phyloP scores from a whole-genome alignment of 768 basidiomycete species.

The Imleria badia region DNA sequence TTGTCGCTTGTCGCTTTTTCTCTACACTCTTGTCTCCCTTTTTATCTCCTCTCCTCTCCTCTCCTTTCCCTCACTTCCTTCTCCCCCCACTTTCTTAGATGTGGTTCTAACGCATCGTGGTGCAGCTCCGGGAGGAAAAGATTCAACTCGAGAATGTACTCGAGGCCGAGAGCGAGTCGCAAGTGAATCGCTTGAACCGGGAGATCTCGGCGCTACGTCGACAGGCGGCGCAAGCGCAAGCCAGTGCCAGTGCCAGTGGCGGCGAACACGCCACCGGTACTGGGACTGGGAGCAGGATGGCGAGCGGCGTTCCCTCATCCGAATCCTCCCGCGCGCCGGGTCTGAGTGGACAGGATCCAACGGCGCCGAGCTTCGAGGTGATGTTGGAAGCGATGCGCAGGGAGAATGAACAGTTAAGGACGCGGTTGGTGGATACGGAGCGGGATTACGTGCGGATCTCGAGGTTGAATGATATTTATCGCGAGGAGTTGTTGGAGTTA shows the following conservation, averaged over 20 bases:
- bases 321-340: background rate
- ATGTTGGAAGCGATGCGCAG: conserved; percentile 74
- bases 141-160: conserved; percentile 77
- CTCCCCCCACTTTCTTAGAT: too few species aligned
- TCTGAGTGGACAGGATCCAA: conserved; percentile 29
- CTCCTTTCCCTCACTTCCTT: accelerated
- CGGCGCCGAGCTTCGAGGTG: conserved; percentile 45
- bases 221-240: conserved; percentile 17
- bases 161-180: conserved; percentile 84
- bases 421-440: conserved; percentile 69
- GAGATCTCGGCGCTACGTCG: conserved; percentile 68
- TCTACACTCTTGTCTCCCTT: too few species aligned
- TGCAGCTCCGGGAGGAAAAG: conserved; percentile 79
- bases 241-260: conserved; percentile 22
- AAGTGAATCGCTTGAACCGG: conserved; percentile 73
- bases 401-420: conserved; percentile 77
- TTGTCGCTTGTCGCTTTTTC: too few species aligned
- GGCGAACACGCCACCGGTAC: conserved; percentile 6
- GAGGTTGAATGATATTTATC: conserved; percentile 77
- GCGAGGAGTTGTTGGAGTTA: conserved; percentile 81
- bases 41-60: background rate
- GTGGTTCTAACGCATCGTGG: too few species aligned
- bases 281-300: conserved; percentile 13
- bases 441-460: conserved; percentile 72
- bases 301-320: background rate